Conservation (phyloP, 345 rosid genomes). For the Gossypium arboreum region DNA sequence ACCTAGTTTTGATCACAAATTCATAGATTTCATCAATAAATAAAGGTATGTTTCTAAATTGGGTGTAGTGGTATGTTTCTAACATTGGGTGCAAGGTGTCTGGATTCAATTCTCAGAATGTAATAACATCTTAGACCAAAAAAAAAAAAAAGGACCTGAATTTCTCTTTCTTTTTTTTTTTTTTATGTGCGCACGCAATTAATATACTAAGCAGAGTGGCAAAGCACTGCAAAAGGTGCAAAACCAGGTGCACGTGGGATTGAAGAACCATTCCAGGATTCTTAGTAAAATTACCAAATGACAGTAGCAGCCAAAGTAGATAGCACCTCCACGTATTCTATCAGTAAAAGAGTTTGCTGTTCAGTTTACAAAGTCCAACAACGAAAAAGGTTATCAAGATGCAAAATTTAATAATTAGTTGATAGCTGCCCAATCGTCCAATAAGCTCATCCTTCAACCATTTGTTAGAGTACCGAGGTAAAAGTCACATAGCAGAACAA, state of each 20-base stretch:
- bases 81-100: conserved; percentile 88
- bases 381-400: neutral
- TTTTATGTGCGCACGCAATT: neutral
- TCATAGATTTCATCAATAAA: neutral
- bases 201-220: neutral
- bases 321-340: neutral
- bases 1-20: neutral
- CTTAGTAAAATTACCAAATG: neutral
- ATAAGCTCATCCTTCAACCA: neutral
- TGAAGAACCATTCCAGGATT: neutral
- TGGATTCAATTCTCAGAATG: conserved; percentile 66
- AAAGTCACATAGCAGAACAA: neutral
- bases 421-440: neutral
- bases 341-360: neutral
- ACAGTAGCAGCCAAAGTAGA: neutral
- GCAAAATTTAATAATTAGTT: neutral
- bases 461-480: neutral
- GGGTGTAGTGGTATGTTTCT: conserved; percentile 89
- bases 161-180: neutral
- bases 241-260: neutral
- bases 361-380: neutral
- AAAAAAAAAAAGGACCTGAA: neutral
- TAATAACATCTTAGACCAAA: conserved; percentile 20
- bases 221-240: neutral
- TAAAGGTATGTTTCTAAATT: too few species aligned